phyloP scores from a whole-genome alignment of 169 alveolate species.

The Nephromyces sp. region DNA sequence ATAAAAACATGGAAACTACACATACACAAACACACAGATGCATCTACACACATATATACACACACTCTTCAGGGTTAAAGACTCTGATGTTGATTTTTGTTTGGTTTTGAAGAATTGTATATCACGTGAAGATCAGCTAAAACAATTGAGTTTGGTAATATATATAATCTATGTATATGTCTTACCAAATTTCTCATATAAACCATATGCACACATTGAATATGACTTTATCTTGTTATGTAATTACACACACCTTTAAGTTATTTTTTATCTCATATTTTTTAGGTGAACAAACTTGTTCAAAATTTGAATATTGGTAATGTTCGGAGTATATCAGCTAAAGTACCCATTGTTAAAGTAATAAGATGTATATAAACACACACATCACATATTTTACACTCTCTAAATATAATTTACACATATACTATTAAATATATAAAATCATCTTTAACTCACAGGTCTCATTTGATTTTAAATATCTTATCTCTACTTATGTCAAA shows the following conservation, averaged over 20 bases:
- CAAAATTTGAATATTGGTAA: slow-evolving; percentile 1
- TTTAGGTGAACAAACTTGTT: slow-evolving; percentile 7
- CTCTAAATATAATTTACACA: no score
- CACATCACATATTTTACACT: not conserved
- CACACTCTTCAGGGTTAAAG: slow-evolving; percentile 3
- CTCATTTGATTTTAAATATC: not conserved
- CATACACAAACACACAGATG: not conserved
- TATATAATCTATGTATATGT: not conserved
- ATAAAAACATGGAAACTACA: not conserved
- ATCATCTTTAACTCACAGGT: not conserved
- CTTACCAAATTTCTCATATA: not conserved
- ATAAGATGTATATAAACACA: not conserved
- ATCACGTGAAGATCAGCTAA: not conserved
- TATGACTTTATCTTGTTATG: not conserved
- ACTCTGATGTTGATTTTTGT: slow-evolving; percentile 26
- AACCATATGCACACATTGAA: not conserved
- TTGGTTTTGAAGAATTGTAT: not conserved
- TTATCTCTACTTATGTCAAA: not conserved
- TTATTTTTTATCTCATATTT: not conserved
- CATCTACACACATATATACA: not conserved
- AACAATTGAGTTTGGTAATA: slow-evolving; percentile 11
- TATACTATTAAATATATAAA: no score
- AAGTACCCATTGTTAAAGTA: slow-evolving; percentile 28
- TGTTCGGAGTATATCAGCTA: slow-evolving; percentile 2
- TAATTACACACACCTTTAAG: not conserved